Evolutionary conservation across 495 filamentous ascomycete species (phyloP).

Genomic region (Tuber magnatum): DNA sequence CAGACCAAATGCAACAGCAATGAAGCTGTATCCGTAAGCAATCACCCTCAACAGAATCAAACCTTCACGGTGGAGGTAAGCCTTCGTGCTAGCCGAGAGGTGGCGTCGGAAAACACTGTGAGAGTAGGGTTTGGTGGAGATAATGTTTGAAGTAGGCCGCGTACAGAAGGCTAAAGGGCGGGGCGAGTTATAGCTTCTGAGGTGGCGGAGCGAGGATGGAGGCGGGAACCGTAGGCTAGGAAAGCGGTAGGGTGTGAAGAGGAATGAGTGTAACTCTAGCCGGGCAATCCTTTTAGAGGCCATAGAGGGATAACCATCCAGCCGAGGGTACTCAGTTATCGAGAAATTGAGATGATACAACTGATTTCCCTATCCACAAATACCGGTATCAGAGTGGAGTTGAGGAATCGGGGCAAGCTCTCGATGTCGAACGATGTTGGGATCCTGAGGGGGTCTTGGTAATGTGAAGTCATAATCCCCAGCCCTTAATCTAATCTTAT

Average conservation of each 20-base stretch:
- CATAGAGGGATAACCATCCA: conserved; percentile 1
- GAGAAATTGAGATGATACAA: not conserved
- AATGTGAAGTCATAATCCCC: not conserved
- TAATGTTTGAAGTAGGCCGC: not conserved
- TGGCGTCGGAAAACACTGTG: conserved; percentile 13
- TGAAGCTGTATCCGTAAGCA: conserved; percentile 22
- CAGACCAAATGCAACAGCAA: conserved; percentile 11
- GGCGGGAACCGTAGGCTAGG: conserved; percentile 4
- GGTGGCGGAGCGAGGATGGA: conserved; percentile 8
- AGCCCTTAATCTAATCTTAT: not conserved
- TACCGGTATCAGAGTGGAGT: not conserved
- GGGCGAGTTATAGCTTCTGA: not conserved
- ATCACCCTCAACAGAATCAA: conserved; percentile 24
- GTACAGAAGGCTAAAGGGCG: not conserved
- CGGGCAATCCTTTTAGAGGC: not conserved
- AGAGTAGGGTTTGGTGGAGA: not conserved
- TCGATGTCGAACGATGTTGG: not conserved
- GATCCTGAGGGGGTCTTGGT: not conserved
- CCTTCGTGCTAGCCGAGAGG: conserved; percentile 29
- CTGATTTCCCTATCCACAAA: not conserved
- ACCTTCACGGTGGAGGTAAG: conserved; percentile 30
- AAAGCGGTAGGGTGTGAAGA: not conserved
- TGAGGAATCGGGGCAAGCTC: not conserved
- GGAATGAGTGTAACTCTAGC: not conserved
- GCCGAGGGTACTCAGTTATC: not conserved